Evolutionary conservation across 2,329 filamentous ascomycete genomes (phyloP), one percentile per base, ranked within the genome.

Genomic region (Cercospora sojina): DNA sequence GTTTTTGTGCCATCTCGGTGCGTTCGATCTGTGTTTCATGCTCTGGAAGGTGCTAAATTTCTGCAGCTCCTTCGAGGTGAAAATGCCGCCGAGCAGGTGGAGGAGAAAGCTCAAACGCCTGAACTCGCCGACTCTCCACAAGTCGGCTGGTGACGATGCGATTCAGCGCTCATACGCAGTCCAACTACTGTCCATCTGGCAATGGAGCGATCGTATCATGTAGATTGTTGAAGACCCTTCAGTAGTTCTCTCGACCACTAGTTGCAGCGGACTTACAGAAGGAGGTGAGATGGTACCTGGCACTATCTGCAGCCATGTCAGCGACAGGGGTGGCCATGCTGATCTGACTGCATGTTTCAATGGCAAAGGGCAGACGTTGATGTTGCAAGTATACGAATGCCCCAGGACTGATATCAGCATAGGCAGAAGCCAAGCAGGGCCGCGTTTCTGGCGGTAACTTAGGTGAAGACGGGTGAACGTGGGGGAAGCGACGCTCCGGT

Each of bases 281-380:
- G 53, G 18, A 9, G 18, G 27, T 20, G 53, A 32, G 53, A 57
- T 57, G 13, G 27, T 35, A 32, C 53, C 27, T 57, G 27, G 53
- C 53, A 57, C 31, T 10, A 18, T 35, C 53, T 32, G 53, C 53
- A 32, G 27, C 53, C 53, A 57, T 57, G 53, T 57, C 53, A 57
- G 53, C 53, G n/a, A 57, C 53, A 32, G 53, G 53, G 53, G 18
- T 56, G 53, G 53, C 3, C 27, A 35, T 57, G 29, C 53, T 35
- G 25, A 29, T 57, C 53, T 57, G 53, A 57, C 53, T n/a, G 53
- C 53, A 57, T 25, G 27, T 35, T n/a, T 29, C 53, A 57, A 57
- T 25, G 51, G 20, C 51, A 23, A 55, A n/a, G 53, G 10, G 13
- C 3, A 25, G n/a, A 23, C 5, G 7, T 51, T 25, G 47, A 23